Conservation (phyloP, 1,284 basidiomycete species). For the Rhodotorula mucilaginosa region DNA sequence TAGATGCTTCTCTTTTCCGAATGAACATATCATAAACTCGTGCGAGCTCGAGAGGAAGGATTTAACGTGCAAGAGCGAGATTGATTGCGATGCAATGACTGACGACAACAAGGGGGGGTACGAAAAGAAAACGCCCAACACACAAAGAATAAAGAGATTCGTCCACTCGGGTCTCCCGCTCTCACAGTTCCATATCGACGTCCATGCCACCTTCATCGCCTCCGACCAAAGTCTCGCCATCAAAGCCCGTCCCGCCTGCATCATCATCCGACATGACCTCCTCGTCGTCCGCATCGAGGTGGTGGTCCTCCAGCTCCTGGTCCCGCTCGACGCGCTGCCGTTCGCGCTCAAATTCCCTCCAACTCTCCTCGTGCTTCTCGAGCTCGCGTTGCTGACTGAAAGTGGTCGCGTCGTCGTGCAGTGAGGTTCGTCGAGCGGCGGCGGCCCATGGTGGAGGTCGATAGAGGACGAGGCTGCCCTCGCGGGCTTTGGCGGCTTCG, state of each 20-base stretch:
- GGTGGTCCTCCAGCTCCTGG: not conserved
- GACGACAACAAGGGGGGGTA: not conserved
- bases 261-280: not conserved
- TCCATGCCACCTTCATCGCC: not conserved
- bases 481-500: not conserved
- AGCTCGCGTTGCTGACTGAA: not conserved
- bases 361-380: not conserved
- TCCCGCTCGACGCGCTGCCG: conserved; percentile 5
- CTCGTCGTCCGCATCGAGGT: not conserved
- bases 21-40: too few species aligned
- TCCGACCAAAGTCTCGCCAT: not conserved
- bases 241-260: not conserved
- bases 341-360: conserved; percentile 4
- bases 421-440: not conserved
- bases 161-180: not conserved
- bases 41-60: too few species aligned
- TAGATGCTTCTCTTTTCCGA: not conserved
- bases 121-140: not conserved
- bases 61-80: not conserved
- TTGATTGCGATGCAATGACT: not conserved
- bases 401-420: not conserved
- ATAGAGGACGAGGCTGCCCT: conserved; percentile 9
- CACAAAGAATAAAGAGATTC: not conserved
- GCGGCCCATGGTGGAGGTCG: conserved; percentile 8
- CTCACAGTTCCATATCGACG: conserved; percentile 10